Base-by-base conservation (phyloP, 805 yeast genomes). In the Yarrowia hollandica region DNA sequence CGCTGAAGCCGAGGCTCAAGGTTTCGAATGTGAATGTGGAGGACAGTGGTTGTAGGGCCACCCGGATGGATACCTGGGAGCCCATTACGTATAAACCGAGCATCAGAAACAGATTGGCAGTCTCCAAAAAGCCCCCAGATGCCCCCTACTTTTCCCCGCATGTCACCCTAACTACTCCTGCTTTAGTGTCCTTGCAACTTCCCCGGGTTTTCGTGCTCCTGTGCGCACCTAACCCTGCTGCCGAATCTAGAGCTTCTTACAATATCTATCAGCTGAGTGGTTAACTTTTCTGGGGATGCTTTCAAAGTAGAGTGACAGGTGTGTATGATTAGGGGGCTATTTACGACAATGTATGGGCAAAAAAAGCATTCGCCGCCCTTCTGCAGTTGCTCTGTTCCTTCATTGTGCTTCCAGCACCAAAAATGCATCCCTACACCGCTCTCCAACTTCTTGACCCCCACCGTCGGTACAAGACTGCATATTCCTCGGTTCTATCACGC, bases 1-100 rank as follows among this genome's bases (percentile, higher is more conserved):
- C 55, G 39, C 22, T 33, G 30, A 48, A 31, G 55, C 55, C 55
- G 55, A 48, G 55, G 55, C 39, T 33, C 55, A 48, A 48, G 55
- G 39, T 48, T 48, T 48, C 55, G 39, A 48, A 48, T 48, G 55
- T 48, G 55, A 48, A 48, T 48, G 28, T 48, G 55, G 15, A 19
- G 5, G 55, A 14, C 34, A 8, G 34, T 8, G 16, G 16, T 5
- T 6, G 28, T 25, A 6, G 10, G 16, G n/a, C n/a, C n/a, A n/a
- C n/a, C n/a, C n/a, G n/a, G n/a, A n/a, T n/a, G n/a, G n/a, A n/a
- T n/a, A n/a, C n/a, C n/a, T n/a, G n/a, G n/a, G n/a, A n/a, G n/a
- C n/a, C n/a, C n/a, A n/a, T n/a, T n/a, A n/a, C n/a, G n/a, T n/a
- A n/a, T n/a, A n/a, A n/a, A n/a, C n/a, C n/a, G n/a, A 12, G 34